Conservation (phyloP, 2,329 filamentous ascomycete species). For the Aureobasidium sp. region DNA sequence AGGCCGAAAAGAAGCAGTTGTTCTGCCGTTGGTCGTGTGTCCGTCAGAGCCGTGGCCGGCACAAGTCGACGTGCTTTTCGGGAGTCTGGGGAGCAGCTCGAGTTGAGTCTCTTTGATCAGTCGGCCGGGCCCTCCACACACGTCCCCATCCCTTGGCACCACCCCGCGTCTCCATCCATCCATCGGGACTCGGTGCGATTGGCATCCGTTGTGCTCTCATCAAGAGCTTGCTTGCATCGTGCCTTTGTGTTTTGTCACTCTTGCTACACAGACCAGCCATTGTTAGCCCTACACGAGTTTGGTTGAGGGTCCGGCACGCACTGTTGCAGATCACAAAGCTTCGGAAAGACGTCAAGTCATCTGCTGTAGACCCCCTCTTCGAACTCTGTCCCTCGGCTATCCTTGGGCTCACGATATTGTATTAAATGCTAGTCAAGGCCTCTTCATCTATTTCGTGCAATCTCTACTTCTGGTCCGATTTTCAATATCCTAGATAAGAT, state of each 20-base stretch:
- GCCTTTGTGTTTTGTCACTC: neutral
- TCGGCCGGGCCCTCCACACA: neutral
- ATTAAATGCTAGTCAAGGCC: neutral
- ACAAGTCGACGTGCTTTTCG: constrained; percentile 11
- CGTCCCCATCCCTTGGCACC: neutral
- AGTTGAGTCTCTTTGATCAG: neutral
- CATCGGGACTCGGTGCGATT: neutral
- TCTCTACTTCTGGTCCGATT: neutral
- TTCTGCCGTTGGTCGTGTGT: constrained; percentile 10
- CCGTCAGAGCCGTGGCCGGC: neutral
- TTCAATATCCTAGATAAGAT: neutral
- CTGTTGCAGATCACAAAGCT: neutral
- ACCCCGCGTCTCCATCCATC: neutral
- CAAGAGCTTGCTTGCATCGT: neutral
- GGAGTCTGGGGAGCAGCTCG: constrained; percentile 1
- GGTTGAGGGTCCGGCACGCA: neutral
- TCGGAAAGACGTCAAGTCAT: constrained; percentile 1
- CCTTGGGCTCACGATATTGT: neutral
- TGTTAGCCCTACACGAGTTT: neutral
- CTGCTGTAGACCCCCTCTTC: neutral
- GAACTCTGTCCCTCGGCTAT: neutral
- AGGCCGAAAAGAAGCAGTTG: neutral
- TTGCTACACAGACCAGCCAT: neutral
- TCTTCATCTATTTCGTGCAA: too few relatives aligned
- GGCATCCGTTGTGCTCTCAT: neutral